These are phyloP conservation scores for Kodamaea lidongshanica DNA, from an alignment of 805 yeast species.

Conservation along the genomic window DNA sequence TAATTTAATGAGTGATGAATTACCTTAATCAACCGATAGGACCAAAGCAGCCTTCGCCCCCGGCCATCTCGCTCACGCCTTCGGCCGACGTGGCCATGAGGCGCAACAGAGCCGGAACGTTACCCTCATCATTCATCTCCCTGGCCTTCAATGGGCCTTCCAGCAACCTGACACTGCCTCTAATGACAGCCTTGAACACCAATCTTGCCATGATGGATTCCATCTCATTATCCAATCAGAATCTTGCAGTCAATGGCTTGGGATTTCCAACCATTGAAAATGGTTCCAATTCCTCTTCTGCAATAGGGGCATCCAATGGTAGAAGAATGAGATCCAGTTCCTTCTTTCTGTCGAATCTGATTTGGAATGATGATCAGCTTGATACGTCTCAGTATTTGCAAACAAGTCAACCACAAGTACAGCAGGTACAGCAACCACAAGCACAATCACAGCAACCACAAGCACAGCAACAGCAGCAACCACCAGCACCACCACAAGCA, in stretches of 20 bases:
- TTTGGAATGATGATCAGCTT: slow-evolving; percentile 49
- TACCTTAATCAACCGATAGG: slow-evolving; percentile 4
- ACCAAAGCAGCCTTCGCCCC: slow-evolving; percentile 22
- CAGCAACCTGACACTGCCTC: slow-evolving; percentile 9
- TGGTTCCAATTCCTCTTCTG: slow-evolving; percentile 9
- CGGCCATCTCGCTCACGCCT: slow-evolving; percentile 25
- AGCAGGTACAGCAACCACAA: slow-evolving; percentile 1
- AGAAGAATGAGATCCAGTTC: slow-evolving; percentile 52
- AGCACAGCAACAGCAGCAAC: slow-evolving; percentile 15
- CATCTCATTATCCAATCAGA: slow-evolving; percentile 11
- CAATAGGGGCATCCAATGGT: slow-evolving; percentile 18
- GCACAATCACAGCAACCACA: slow-evolving; percentile 10
- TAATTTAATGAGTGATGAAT: too few relatives aligned
- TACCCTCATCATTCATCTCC: slow-evolving; percentile 54
- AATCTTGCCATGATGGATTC: slow-evolving; percentile 12
- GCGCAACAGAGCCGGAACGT: slow-evolving; percentile 74
- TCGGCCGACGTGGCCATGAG: slow-evolving; percentile 21
- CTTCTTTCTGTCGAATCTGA: slow-evolving; percentile 43
- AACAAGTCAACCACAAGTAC: slow-evolving; percentile 1
- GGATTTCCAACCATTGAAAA: background rate
- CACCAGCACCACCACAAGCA: slow-evolving; percentile 14
- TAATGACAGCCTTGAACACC: slow-evolving; percentile 1
- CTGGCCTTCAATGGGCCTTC: slow-evolving; percentile 4
- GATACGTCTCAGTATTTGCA: slow-evolving; percentile 4
- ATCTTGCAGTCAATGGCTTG: slow-evolving; percentile 12